phyloP scores from a whole-genome alignment of 768 basidiomycete species.

The Leccinum subgranulosum region DNA sequence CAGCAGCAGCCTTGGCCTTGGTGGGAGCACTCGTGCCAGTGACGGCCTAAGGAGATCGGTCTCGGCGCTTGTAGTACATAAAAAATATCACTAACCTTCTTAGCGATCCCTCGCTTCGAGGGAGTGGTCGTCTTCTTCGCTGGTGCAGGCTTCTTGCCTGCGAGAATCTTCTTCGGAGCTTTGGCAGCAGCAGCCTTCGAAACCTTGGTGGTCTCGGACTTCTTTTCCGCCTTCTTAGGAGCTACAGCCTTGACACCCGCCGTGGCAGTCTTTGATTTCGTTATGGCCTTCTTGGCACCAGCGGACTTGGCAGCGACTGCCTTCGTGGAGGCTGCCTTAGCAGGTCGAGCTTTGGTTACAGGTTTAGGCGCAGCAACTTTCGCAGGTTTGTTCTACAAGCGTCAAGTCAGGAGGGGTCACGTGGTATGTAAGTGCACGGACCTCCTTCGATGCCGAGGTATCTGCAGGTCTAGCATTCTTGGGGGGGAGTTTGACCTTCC shows the following conservation, averaged over 20 bases:
- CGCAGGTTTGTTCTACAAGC: constrained; percentile 27
- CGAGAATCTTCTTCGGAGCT: constrained; percentile 33
- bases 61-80: not conserved
- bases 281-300: constrained; percentile 25
- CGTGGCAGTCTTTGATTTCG: constrained; percentile 36
- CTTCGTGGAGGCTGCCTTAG: constrained; percentile 28
- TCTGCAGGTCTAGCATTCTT: constrained; percentile 51
- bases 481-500: constrained; percentile 67
- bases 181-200: constrained; percentile 20
- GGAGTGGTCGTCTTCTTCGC: constrained; percentile 40
- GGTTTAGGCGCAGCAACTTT: constrained; percentile 32
- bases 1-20: constrained; percentile 29
- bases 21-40: constrained; percentile 46
- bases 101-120: constrained; percentile 52
- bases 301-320: constrained; percentile 23
- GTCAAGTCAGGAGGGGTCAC: constrained; percentile 16
- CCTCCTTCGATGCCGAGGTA: constrained; percentile 55
- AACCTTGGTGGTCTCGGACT: constrained; percentile 34
- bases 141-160: constrained; percentile 30
- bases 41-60: constrained; percentile 39
- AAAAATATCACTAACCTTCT: constrained; percentile 48
- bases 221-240: constrained; percentile 40
- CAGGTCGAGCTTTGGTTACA: constrained; percentile 20
- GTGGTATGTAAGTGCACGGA: constrained; percentile 33
- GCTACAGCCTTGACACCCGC: constrained; percentile 32